Base-by-base conservation (phyloP, 352 stramenopile species). In the Pythium diclinum region DNA sequence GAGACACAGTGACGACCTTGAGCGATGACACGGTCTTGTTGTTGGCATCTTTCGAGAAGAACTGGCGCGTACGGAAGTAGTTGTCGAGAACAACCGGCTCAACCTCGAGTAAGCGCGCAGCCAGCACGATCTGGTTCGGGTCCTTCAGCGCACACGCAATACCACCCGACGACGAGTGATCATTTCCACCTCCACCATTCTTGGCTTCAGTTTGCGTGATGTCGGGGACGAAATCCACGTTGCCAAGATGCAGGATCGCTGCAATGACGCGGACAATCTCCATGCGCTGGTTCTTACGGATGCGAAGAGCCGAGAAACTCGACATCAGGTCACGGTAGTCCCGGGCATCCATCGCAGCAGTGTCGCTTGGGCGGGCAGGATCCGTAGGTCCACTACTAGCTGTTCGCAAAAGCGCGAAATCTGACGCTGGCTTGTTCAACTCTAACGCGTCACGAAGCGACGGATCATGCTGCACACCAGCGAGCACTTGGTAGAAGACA, bases 401-500 rank as follows among this genome's bases (percentile, higher is more conserved):
- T 10, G 75, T 81, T 49, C 88, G 84, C 3, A 92, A 57, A 9
- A 90, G 52, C 44, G 79, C 73, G 63, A 90, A 92, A 52, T 92
- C 83, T 0, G 75, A 69, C 1, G 81, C 63, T 0, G 73, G 59
- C 16, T 77, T 76, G 63, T 89, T 92, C 28, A 93, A 61, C 32
- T 91, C 84, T 7, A 93, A 63, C 1, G 75, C 73, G 65, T 93
- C 84, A 8, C 80, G 78, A 14, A 93, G 70, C 17, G 68, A 72
- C 5, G 85, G 83, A 51, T 93, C 85, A 59, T 91, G 77, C 36
- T 90, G 78, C 8, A 91, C 76, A 17, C 83, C 89, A 0, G 83
- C 78, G 14, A 96, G 73, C 1, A 98, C 70, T 67, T 98, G 90
- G 70, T 98, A 97, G 60, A 98, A 96, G 17, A 97, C 82, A 67